Evolutionary conservation across 2,329 filamentous ascomycete genomes (phyloP), one percentile per base, ranked within the genome.

Genomic region (Neocatenulostroma microsporum): DNA sequence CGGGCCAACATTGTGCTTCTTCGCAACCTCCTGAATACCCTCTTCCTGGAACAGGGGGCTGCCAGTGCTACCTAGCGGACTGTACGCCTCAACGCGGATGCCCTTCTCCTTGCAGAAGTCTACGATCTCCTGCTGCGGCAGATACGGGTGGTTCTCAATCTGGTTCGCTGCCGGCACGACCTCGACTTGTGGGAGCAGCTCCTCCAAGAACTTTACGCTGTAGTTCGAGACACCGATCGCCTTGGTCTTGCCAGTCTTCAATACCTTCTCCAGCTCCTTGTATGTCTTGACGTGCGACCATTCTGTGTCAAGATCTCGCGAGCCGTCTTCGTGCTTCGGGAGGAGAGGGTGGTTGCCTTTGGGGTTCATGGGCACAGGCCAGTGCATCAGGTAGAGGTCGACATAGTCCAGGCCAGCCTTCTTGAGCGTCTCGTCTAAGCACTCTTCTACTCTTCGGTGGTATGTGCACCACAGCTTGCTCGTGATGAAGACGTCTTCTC

Each of bases 391-490:
- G 26, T 71, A 56, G 14, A 72, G 50, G 42, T 73, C 68, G 10
- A 73, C 60, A 47, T 73, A 72, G 13, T 62, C 60, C 2, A 59
- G 59, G 15, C 59, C 59, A 25, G 70, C 54, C 14, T 68, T 56
- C 42, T 61, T 56, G 15, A 72, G 55, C 19, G 60, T 63, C 9
- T 58, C 60, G 17, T 31, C 29, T 9, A 31, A 14, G 5, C 11
- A 11, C 9, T 11, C 29, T 5, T 11, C 11, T 5, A 31, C 29
- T 28, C 76, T 70, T 81, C 80, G 56, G 48, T 74, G 72, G 26
- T 69, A 61, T 10, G 64, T 73, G 59, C 76, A 76, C 74, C 73
- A 79, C 10, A 78, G 62, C 61, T 80, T 80, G 44, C 68, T 70
- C n/a, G 74, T 78, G 20, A 57, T 41, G 46, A 57, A 58, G 36